phyloP scores from a whole-genome alignment of 1,139 yeast genomes.

The Citeromyces siamensis region DNA sequence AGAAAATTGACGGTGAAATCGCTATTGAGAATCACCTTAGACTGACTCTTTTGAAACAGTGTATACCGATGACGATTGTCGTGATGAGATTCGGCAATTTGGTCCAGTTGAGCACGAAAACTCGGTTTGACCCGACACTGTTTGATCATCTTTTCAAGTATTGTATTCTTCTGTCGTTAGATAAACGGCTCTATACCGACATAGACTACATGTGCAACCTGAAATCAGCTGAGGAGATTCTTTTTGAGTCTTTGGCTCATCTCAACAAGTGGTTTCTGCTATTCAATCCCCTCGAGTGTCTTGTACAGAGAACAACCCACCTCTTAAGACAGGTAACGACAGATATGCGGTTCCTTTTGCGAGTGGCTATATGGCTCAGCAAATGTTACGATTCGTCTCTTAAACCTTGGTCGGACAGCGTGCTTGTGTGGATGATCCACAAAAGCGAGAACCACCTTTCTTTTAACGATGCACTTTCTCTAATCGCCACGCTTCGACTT shows the following conservation, averaged over 20 bases:
- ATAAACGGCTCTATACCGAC: background rate
- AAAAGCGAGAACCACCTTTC: background rate
- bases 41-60: background rate
- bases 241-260: background rate
- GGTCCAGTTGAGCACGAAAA: background rate
- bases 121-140: background rate
- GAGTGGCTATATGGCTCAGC: background rate
- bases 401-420: background rate
- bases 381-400: background rate
- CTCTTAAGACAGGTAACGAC: background rate
- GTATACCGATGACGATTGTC: background rate
- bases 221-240: background rate
- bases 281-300: background rate
- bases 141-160: background rate
- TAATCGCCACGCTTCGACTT: background rate
- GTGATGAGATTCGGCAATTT: background rate
- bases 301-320: background rate
- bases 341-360: background rate
- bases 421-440: background rate
- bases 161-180: background rate
- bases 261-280: background rate
- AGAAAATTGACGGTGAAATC: background rate
- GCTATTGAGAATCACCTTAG: background rate
- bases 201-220: background rate
- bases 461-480: background rate